These are phyloP conservation scores for Fusarium ambrosium DNA, from an alignment of 2,329 filamentous ascomycete species.

Conservation along the genomic window DNA sequence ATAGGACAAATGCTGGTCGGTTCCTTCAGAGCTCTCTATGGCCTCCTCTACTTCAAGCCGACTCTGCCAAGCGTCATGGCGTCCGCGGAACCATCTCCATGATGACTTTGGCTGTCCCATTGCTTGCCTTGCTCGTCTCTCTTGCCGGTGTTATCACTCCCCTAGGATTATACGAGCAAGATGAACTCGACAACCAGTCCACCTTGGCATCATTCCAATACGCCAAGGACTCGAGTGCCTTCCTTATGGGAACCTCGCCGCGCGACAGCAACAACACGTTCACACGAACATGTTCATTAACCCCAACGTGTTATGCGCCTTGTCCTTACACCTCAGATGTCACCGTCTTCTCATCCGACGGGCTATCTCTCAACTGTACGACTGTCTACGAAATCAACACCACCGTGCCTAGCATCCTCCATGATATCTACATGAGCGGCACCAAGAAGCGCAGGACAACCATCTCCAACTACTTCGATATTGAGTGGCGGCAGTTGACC, in stretches of 20 bases:
- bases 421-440: conserved; percentile 38
- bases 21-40: conserved; percentile 57
- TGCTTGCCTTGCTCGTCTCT: conserved; percentile 51
- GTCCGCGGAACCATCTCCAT: conserved; percentile 45
- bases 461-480: conserved; percentile 35
- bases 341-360: conserved; percentile 42
- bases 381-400: conserved; percentile 32
- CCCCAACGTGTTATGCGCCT: conserved; percentile 40
- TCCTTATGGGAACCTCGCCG: conserved; percentile 55
- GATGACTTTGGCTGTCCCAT: conserved; percentile 36
- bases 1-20: conserved; percentile 36
- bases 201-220: conserved; percentile 52
- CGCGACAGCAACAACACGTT: conserved; percentile 42
- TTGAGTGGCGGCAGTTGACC: conserved; percentile 51
- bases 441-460: conserved; percentile 33
- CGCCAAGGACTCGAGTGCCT: conserved; percentile 52
- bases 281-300: conserved; percentile 44
- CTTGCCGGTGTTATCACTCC: conserved; percentile 61
- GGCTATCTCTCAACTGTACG: conserved; percentile 30
- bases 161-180: conserved; percentile 58
- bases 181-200: conserved; percentile 16
- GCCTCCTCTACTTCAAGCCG: conserved; percentile 57
- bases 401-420: conserved; percentile 46
- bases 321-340: conserved; percentile 42
- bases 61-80: conserved; percentile 50